Base-by-base conservation (phyloP, 306 rosid species). In the Vicia faba region DNA sequence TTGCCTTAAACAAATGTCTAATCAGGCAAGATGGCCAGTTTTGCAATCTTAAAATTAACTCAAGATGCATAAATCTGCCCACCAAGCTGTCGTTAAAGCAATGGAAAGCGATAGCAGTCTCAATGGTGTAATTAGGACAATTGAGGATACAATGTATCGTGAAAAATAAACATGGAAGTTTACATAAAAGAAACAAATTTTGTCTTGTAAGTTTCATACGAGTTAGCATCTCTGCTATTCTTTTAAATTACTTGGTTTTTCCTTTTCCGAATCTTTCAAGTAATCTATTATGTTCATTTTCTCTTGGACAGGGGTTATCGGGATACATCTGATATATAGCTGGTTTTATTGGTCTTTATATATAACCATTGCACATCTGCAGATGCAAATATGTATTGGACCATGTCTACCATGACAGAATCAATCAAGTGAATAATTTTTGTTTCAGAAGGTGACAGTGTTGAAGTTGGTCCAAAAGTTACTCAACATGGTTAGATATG, bases 21-120 rank as follows among this genome's bases (percentile, higher is more conserved):
- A 93, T 78, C 98, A 86, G 71, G 98, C 98, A 74, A 86, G 98
- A 78, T 93, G 98, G 97, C 87, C 98, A 0, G 96, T 93, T 77
- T 67, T 93, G 61, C 97, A 93, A 64, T 89, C 98, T 4, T 93
- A 89, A 80, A 93, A 89, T 86, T 84, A 89, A 76, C 95, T 93
- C 73, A 93, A 89, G 80, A 89, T 91, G 98, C 89, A 93, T 76
- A 88, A 15, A 80, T 73, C 71, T 10, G 96, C 95, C 4, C 95
- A 88, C 82, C 86, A 85, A 78, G 95, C 92, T 72, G 98, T 84
- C 12, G 84, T 93, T 70, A 86, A 85, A 83, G 98, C 91, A 54
- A 68, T 93, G 84, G 95, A 89, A 83, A 83, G 78, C 29, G 88
- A 96, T 65, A 74, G 82, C 77, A 82, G 85, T 75, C 82, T 88